Conservation (phyloP, 805 yeast species). For the Suhomyces sp. region DNA sequence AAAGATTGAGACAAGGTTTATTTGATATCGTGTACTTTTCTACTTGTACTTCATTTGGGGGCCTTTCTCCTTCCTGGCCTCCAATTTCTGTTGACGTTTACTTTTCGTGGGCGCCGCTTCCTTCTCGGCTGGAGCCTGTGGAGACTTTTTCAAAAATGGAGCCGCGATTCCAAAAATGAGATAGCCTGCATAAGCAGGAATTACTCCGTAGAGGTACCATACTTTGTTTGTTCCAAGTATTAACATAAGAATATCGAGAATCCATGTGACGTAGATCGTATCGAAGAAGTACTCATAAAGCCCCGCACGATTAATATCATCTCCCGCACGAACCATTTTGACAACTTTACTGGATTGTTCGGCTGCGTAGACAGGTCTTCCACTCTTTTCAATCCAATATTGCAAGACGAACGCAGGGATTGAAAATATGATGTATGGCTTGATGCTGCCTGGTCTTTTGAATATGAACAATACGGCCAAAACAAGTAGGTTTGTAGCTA, state of each 20-base stretch:
- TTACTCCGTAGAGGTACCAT: constrained; percentile 53
- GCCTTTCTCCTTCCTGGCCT: constrained; percentile 28
- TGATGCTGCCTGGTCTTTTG: constrained; percentile 45
- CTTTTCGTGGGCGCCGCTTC: constrained; percentile 15
- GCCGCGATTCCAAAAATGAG: constrained; percentile 41
- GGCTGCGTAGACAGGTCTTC: constrained; percentile 53
- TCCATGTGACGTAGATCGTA: constrained; percentile 61
- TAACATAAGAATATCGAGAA: constrained; percentile 52
- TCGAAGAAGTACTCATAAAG: constrained; percentile 74
- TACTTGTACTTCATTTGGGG: constrained; percentile 15
- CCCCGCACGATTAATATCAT: constrained; percentile 59
- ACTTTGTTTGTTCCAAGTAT: constrained; percentile 55
- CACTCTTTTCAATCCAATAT: constrained; percentile 54
- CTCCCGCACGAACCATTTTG: constrained; percentile 52
- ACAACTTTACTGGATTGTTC: constrained; percentile 23
- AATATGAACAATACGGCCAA: constrained; percentile 28
- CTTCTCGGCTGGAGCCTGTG: constrained; percentile 1
- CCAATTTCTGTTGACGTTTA: constrained; percentile 27
- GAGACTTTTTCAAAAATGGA: constrained; percentile 11
- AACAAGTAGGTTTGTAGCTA: constrained; percentile 35
- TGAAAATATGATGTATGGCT: constrained; percentile 37
- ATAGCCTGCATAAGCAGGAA: constrained; percentile 53
- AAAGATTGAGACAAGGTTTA: too few relatives aligned
- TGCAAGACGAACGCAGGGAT: constrained; percentile 42
- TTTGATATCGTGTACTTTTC: too few relatives aligned